A percentile compares a stretch with the other conserved stretches of the same genome.
phyloP scores from a whole-genome alignment of 2,329 filamentous ascomycete species.

The Stagonosporopsis vannaccii region DNA sequence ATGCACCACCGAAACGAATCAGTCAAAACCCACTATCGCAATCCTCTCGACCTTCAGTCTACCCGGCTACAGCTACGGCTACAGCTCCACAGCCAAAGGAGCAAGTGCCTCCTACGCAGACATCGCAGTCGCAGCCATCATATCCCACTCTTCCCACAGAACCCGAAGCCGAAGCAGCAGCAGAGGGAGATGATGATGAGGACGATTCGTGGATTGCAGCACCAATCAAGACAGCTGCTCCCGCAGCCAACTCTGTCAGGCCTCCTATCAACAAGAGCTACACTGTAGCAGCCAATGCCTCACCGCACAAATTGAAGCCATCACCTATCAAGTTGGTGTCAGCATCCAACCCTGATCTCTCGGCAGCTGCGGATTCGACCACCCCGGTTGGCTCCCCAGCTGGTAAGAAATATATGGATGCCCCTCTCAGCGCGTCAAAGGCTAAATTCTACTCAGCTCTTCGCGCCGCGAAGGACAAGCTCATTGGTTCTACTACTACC shows the following conservation, averaged over 20 bases:
- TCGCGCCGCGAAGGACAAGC: constrained; percentile 83
- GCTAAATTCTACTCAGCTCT: constrained; percentile 90
- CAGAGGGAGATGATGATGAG: constrained; percentile 48
- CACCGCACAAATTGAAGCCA: constrained; percentile 52
- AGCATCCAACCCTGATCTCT: constrained; percentile 54
- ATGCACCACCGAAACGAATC: constrained; percentile 43
- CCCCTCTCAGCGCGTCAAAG: constrained; percentile 89
- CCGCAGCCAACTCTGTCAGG: constrained; percentile 43
- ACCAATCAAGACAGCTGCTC: constrained; percentile 54
- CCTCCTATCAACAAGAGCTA: constrained; percentile 67
- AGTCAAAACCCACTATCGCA: constrained; percentile 47
- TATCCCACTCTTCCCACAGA: constrained; percentile 52
- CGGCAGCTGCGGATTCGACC: constrained; percentile 55
- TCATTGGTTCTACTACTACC: constrained; percentile 74
- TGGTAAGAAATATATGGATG: constrained; percentile 67
- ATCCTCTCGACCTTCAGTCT: constrained; percentile 18
- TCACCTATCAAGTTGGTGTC: constrained; percentile 52
- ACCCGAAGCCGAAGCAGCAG: constrained; percentile 11
- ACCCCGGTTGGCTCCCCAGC: constrained; percentile 65
- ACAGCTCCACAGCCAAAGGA: constrained; percentile 29
- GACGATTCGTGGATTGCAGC: constrained; percentile 68
- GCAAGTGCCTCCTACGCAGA: constrained; percentile 40
- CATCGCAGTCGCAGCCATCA: constrained; percentile 40
- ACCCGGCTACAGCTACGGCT: neutral
- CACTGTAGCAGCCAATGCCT: constrained; percentile 58